These are phyloP conservation scores for Glebionis coronaria DNA, from an alignment of 129 eudicot species.

Conservation along the genomic window DNA sequence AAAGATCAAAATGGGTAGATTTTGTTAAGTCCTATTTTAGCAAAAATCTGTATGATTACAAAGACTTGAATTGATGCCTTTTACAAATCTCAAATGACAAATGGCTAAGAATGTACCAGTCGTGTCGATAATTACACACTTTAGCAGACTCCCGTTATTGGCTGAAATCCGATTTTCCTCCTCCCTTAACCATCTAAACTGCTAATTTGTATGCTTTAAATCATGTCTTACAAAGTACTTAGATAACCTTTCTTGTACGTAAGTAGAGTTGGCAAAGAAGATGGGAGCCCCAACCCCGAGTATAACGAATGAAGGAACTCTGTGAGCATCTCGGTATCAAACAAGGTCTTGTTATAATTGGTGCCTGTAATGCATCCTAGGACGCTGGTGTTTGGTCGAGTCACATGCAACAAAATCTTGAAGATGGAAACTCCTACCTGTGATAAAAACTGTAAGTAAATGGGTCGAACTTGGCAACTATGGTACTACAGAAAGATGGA, in stretches of 20 bases:
- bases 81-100: no score
- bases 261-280: conserved; percentile 65
- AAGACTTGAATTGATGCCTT: no score
- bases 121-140: conserved; percentile 59
- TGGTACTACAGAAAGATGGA: no score
- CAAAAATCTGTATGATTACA: no score
- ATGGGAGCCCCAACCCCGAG: conserved; percentile 52
- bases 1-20: background rate
- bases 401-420: no score
- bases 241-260: conserved; percentile 60
- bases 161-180: conserved; percentile 51
- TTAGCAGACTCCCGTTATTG: conserved; percentile 20
- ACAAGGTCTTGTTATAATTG: conserved; percentile 40
- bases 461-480: no score
- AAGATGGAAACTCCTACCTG: no score
- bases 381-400: no score
- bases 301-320: conserved; percentile 52
- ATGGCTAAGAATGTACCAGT: conserved; percentile 48
- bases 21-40: no score
- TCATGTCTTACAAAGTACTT: no score
- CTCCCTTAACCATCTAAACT: conserved; percentile 54
- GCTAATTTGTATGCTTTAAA: background rate
- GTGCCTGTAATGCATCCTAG: conserved; percentile 53
- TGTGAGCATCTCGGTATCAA: conserved; percentile 43
- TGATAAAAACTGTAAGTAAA: no score